Evolutionary conservation across 106 monocot species (phyloP), one percentile per base, ranked within the genome.

Genomic region (Amphibolis antarctica): DNA sequence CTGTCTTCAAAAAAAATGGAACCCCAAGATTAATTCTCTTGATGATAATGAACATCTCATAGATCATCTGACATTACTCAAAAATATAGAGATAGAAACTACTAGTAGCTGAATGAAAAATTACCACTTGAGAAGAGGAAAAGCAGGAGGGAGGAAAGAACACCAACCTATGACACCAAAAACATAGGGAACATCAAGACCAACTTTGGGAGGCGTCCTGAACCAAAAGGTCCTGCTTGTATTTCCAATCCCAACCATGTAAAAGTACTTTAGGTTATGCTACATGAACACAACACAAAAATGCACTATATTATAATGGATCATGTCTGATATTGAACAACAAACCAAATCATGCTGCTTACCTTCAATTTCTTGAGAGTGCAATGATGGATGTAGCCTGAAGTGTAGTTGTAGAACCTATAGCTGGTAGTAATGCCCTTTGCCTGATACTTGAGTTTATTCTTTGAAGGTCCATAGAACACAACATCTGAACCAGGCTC

Each of bases 301-400:
- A 36, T 4, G 36, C 36, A 36, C 7, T 7, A 2, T 36, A 36
- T 36, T 36, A 36, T 2, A 2, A 36, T 36, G 2, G 36, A 36
- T 7, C 7, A 36, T 36, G 4, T 36, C 4, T 36, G 36, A 36
- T 36, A 36, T 36, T 36, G 36, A 7, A 36, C 36, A 36, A 7
- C 36, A 36, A 36, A 7, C 7, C 4, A 36, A 36, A 7, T 36
- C 4, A 36, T 4, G 36, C 36, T 36, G n/a, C 19, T 14, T 5
- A 84, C 92, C 81, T 92, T 66, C 42, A 92, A 68, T 28, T 71
- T 46, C 36, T 30, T 66, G 52, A 92, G 61, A 23, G 65, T 71
- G 74, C 83, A 83, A 27, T 92, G 92, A 66, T 92, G 92, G 68
- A 92, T 92, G 69, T 30, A 92, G n/a, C 92, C 92, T 1, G 92